Evolutionary conservation across 140 eudicot genomes (phyloP), one percentile per base, ranked within the genome.

Genomic region (Anethum foeniculum): DNA sequence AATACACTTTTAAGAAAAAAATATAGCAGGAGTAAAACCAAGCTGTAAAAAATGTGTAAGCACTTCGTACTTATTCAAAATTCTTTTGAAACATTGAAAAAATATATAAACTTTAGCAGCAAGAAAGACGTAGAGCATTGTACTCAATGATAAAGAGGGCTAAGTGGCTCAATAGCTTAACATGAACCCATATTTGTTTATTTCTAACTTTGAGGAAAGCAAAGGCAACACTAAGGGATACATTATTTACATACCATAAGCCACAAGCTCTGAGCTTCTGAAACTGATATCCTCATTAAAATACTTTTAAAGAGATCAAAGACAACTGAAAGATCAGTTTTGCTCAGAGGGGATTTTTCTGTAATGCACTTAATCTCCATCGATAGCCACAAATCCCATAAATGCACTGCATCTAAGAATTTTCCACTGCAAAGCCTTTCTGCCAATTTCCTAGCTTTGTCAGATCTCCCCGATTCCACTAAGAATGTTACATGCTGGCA

Each of bases 261-360:
- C 99, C 99, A 95, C 71, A 95, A 81, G 75, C 78, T 81, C 77
- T 95, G 93, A 69, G 93, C 93, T 85, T 90, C 81, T 9, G 86
- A 79, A 83, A 86, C 81, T 78, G 88, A 51, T 73, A 88, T 74
- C 81, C 86, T 90, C 67, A 12, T 84, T 46, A 95, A 85, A 75
- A 88, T 86, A 69, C 46, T 73, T 86, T 77, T 89, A 36, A 92
- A 78, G 38, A 88, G 90, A 74, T 86, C 87, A 74, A 89, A 89
- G 58, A 90, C 39, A 76, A 78, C 80, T 21, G 83, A 79, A 25
- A 86, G 80, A 75, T 89, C 91, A 23, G 83, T 85, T 81, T 93
- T 87, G 85, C 84, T 84, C 76, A 87, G 88, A 21, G 60, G 83
- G 67, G 82, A 80, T 56, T 56, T 76, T 38, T 78, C 81, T 46